Conservation (phyloP, 257 asterid species). For the Nicotiana tomentosiformis region DNA sequence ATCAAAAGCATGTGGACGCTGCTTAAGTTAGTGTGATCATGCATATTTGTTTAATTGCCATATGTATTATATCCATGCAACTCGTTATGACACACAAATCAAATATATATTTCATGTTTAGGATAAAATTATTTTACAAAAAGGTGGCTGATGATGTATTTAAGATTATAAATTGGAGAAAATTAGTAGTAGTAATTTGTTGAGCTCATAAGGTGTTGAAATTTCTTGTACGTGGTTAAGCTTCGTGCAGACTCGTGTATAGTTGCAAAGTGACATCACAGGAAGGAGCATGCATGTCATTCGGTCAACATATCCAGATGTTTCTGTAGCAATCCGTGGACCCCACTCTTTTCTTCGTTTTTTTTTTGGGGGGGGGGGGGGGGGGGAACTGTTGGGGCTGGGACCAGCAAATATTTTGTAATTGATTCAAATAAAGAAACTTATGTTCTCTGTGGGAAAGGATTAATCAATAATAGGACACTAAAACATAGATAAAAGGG, state of each 20-base stretch:
- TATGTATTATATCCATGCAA: not conserved
- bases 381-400: too few relatives aligned
- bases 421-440: too few relatives aligned
- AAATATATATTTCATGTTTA: not conserved
- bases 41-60: not conserved
- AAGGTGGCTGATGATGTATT: not conserved
- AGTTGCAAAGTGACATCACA: not conserved
- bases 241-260: not conserved
- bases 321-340: not conserved
- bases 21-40: not conserved
- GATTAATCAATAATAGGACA: too few relatives aligned
- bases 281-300: not conserved
- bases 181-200: not conserved
- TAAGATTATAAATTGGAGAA: not conserved
- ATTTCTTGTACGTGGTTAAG: not conserved
- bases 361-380: too few relatives aligned
- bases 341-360: not conserved
- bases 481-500: too few relatives aligned
- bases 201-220: not conserved
- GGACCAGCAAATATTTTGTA: too few relatives aligned
- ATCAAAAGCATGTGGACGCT: constrained; percentile 9
- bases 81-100: not conserved
- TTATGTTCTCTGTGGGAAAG: too few relatives aligned
- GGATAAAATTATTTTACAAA: too few relatives aligned
- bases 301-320: not conserved